Evolutionary conservation across 192 early-diverging fungal genomes (phyloP), one percentile per base, ranked within the genome.

Genomic region (Paraglomus occultum): DNA sequence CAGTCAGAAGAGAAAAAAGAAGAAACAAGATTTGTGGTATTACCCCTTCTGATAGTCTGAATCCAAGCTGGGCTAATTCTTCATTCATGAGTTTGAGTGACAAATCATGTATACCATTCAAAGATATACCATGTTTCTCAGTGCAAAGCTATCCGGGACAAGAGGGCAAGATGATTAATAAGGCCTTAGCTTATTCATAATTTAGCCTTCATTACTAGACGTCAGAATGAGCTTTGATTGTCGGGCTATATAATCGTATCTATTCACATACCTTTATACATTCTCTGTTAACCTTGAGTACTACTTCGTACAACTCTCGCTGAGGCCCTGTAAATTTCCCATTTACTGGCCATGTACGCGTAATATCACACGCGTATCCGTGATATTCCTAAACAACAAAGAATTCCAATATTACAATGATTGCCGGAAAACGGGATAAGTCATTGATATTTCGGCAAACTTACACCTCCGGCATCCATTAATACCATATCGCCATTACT

Each of bases 311-410:
- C 5, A 99, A 76, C 43, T 93, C 86, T 31, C 83, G 79, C 74
- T 99, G 97, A 1, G 87, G 78, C 42, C 80, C 73, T 5, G 87
- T 85, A 60, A 96, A 96, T 54, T 84, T 93, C 15, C 95, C 95
- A 70, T 85, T 89, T 40, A 96, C 88, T 1, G 95, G 95, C 90
- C 94, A 96, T 0, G 95, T 95, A 51, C 97, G 86, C 0, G 95
- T 96, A 52, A 96, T 89, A 71, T 99, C 97, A 50, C 87, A 87
- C 12, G 92, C 94, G 74, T 99, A 99, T 2, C 87, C 84, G 54
- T 90, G 88, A 66, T 90, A 93, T 74, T 96, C 93, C 79, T 84
- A 63, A 49, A 39, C 12, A 39, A 17, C 66, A 31, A 51, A 40
- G 20, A 31, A 18, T 57, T 57, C 2, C 11, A 11, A 5, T 57